Conservation (phyloP, 1,284 basidiomycete species). For the Paramarasmius palmivorus region DNA sequence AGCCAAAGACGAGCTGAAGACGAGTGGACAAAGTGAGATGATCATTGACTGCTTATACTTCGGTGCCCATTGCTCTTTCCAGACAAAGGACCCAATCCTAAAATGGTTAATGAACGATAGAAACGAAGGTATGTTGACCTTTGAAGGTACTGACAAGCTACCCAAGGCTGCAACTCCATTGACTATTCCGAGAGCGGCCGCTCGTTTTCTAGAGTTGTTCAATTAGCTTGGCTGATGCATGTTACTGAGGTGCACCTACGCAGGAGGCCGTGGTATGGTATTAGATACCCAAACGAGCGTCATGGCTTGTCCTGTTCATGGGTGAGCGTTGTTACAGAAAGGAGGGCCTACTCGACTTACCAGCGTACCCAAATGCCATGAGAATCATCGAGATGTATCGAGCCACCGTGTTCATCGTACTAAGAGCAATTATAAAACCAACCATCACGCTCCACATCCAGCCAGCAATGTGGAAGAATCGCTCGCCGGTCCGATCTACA, state of each 20-base stretch:
- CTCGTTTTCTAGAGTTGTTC: conserved; percentile 33
- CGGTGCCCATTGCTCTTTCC: conserved; percentile 53
- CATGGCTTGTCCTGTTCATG: conserved; percentile 52
- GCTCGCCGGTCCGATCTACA: conserved; percentile 59
- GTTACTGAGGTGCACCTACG: conserved; percentile 28
- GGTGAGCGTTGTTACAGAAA: background rate
- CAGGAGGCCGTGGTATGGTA: conserved; percentile 62
- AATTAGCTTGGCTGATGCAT: background rate
- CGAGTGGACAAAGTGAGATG: conserved; percentile 44
- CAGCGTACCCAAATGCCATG: conserved; percentile 57
- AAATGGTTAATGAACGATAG: background rate
- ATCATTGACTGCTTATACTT: conserved; percentile 51
- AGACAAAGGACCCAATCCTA: conserved; percentile 53
- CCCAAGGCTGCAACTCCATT: conserved; percentile 32
- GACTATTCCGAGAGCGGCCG: conserved; percentile 41
- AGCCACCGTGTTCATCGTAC: conserved; percentile 52
- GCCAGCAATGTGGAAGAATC: conserved; percentile 65
- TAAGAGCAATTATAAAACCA: conserved; percentile 62
- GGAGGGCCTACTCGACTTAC: conserved; percentile 27
- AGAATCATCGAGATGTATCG: conserved; percentile 69
- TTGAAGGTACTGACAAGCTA: conserved; percentile 30
- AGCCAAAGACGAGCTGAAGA: conserved; percentile 35
- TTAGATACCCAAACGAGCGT: conserved; percentile 66
- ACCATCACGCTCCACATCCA: conserved; percentile 64
- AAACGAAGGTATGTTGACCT: background rate